Evolutionary conservation across 192 early-diverging fungal genomes (phyloP).

Genomic region (Podochytrium sp.): DNA sequence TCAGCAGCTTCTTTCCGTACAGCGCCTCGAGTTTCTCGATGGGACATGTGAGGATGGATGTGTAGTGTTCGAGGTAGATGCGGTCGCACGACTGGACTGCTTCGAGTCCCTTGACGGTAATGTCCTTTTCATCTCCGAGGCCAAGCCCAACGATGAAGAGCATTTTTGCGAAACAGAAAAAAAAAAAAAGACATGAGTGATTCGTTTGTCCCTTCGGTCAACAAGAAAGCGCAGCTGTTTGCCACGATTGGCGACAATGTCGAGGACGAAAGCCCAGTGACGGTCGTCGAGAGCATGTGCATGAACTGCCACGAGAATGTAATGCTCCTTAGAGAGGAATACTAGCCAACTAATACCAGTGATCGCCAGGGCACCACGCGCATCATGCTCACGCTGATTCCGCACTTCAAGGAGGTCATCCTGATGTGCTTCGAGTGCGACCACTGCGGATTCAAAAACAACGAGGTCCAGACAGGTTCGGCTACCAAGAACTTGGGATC

Average conservation of each 20-base stretch:
- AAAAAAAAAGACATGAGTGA: background rate
- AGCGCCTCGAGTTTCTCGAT: constrained; percentile 83
- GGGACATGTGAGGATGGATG: constrained; percentile 87
- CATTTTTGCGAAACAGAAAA: constrained; percentile 3
- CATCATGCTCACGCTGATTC: constrained; percentile 86
- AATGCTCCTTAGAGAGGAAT: constrained; percentile 25
- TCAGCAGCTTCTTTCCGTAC: constrained; percentile 79
- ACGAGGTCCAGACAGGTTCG: constrained; percentile 87
- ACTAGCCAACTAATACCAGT: no score
- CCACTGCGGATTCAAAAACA: constrained; percentile 88
- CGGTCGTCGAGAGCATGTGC: constrained; percentile 88
- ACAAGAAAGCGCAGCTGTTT: constrained; percentile 55
- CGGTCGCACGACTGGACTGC: constrained; percentile 85
- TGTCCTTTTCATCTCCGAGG: constrained; percentile 94
- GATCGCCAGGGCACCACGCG: constrained; percentile 74
- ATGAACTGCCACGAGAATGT: constrained; percentile 88
- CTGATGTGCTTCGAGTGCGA: constrained; percentile 85
- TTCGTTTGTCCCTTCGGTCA: constrained; percentile 2
- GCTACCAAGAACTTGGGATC: constrained; percentile 83
- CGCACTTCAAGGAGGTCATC: constrained; percentile 89
- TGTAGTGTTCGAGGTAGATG: constrained; percentile 95
- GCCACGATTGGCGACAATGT: constrained; percentile 68
- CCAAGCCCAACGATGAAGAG: constrained; percentile 83
- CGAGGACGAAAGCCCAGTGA: constrained; percentile 47
- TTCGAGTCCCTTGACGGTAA: constrained; percentile 95